Conservation (phyloP, 345 rosid species). For the Citrus hindsii region DNA sequence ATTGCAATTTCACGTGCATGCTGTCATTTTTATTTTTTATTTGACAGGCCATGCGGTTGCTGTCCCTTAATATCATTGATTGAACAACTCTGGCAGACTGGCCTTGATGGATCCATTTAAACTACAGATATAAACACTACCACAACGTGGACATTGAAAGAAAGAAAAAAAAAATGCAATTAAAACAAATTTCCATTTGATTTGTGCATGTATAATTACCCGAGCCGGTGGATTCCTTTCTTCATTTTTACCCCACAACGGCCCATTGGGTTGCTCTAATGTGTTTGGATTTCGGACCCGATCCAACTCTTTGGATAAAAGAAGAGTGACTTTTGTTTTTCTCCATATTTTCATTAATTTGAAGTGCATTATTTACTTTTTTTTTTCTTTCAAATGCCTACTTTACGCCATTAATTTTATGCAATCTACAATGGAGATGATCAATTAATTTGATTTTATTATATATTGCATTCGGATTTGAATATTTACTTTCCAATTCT, state of each 20-base stretch:
- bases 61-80: background rate
- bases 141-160: background rate
- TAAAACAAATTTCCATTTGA: background rate
- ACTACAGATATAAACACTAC: background rate
- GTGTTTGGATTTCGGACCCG: background rate
- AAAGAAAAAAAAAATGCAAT: background rate
- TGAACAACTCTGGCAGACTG: background rate
- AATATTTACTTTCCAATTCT: too few species aligned
- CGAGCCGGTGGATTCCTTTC: background rate
- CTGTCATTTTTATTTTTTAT: too few species aligned
- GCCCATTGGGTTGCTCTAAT: background rate
- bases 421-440: too few species aligned
- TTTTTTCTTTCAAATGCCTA: too few species aligned
- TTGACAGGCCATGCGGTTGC: background rate
- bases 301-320: background rate
- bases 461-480: too few species aligned
- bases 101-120: background rate
- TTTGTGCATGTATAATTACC: background rate
- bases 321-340: too few species aligned
- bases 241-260: background rate
- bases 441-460: too few species aligned
- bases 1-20: constrained; percentile 9
- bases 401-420: too few species aligned
- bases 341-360: too few species aligned
- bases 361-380: too few species aligned